Evolutionary conservation across 495 filamentous ascomycete species (phyloP), one percentile per base, ranked within the genome.

Genomic region (Trichoderma virens): DNA sequence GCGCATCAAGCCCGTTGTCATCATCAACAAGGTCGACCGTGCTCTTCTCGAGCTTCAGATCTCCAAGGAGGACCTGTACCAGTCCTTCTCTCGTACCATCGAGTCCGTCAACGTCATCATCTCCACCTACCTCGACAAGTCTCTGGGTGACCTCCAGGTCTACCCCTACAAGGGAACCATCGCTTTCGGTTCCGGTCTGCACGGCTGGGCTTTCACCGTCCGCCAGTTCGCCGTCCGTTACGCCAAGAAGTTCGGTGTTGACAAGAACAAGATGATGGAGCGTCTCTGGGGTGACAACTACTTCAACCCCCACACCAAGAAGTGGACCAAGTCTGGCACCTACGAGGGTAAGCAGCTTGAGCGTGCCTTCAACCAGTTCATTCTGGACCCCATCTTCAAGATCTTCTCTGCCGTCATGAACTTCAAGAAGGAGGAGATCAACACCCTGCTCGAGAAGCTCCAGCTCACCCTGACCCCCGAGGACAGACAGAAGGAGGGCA

Each of bases 11-110:
- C 94, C 94, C 70, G 95, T 99, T 74, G 85, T 93, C 74, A 90
- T 96, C 79, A 96, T 99, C 85, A 99, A 99, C 90, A 99, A 99
- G 87, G 94, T 99, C 76, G 94, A 99, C 78, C 94, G 94, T 84
- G 91, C 94, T 75, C 89, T 99, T 74, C 90, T 98, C 74, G 94
- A 99, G 82, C 87, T 99, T 66, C 94, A 99, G 81, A 86, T 97
- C 73, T 86, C 86, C 77, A 97, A 98, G 88, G 94, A 99, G 82
- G 95, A 99, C 74, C 83, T 99, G 65, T 99, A 96, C 88, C 95
- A 98, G 84, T 96, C 94, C 71, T 99, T 99, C 87, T 90, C 91
- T 54, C 89, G 94, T 88, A 97, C 94, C 74, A 90, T 99, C 69
- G 94, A 99, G 88, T 98, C 94, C 70, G 94, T 99, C 71, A 99